phyloP scores from a whole-genome alignment of 1,139 yeast species.

The Hemisphaericaspora xylofermentans region DNA sequence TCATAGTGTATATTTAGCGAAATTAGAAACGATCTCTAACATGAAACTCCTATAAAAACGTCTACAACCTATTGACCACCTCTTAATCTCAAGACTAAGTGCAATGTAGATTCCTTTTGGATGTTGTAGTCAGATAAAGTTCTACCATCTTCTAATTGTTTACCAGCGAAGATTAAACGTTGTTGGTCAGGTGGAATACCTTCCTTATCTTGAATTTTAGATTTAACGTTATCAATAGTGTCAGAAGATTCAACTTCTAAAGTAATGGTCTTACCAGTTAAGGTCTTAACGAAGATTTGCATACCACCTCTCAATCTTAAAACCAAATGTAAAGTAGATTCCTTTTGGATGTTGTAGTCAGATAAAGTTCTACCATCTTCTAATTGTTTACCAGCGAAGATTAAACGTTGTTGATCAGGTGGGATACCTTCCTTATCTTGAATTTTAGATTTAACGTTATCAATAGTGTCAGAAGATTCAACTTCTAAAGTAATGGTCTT shows the following conservation, averaged over 20 bases:
- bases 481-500: slow-evolving; percentile 71
- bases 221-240: neutral
- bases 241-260: slow-evolving; percentile 53
- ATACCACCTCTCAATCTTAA: slow-evolving; percentile 71
- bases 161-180: slow-evolving; percentile 58
- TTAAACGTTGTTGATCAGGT: slow-evolving; percentile 55
- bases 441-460: slow-evolving; percentile 56
- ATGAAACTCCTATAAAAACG: slow-evolving; percentile 27
- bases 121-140: slow-evolving; percentile 66
- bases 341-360: slow-evolving; percentile 68
- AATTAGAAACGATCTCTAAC: slow-evolving; percentile 1
- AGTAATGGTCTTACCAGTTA: slow-evolving; percentile 72
- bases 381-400: slow-evolving; percentile 59
- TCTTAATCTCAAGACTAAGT: slow-evolving; percentile 56
- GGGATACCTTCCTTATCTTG: slow-evolving; percentile 57
- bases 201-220: slow-evolving; percentile 49
- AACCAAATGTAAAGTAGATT: slow-evolving; percentile 58
- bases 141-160: slow-evolving; percentile 66
- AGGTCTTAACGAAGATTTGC: slow-evolving; percentile 60
- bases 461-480: slow-evolving; percentile 72
- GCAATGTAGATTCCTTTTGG: slow-evolving; percentile 63
- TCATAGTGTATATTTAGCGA: neutral
- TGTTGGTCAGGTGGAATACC: slow-evolving; percentile 56
- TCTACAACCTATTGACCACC: slow-evolving; percentile 59
- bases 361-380: slow-evolving; percentile 69